Base-by-base conservation (phyloP, 768 basidiomycete species). In the Wakefieldia striispora region DNA sequence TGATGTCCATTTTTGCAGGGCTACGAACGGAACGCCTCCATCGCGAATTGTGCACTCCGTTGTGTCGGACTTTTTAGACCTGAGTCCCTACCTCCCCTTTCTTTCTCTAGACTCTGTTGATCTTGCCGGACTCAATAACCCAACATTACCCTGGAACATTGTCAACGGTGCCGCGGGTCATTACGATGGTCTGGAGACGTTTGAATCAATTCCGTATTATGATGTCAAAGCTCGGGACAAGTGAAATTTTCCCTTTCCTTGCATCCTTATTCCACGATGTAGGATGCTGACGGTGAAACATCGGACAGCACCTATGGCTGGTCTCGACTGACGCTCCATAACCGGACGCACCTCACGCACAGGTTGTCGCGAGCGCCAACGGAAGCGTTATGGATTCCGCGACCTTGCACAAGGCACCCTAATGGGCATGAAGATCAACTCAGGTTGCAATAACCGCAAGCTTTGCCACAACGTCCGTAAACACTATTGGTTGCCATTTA, bases 311-410 rank as follows among this genome's bases (percentile, higher is more conserved):
- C 58, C 2, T 65, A 65, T 17, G 63, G 63, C 26, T 65, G 63
- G 63, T 65, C 63, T 16, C 55, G 61, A 20, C 40, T 66, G 34
- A 66, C 56, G 29, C 61, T 65, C 55, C 64, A 66, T 43, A 66
- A 65, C 34, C 55, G 59, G 26, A 65, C 64, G 10, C 63, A 65
- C 20, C 50, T 65, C 33, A 66, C 63, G 6, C 63, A 65, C 41
- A 64, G 66, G 43, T 66, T n/a, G 48, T 63, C 19, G 59, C 64
- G 37, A 65, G 63, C 27, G 64, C 64, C 4, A 65, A 66, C 17
- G 64, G 63, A 16, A 57, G 44, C 14, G 40, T 65, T 6, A 48
- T 65, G 5, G 63, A 65, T 23, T 41, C 46, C 1, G 64, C 27
- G 27, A 29, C 27, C 27, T 29, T 29, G 27, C 10, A 29, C 27